Conservation (phyloP, 257 asterid genomes). For the Scutellaria baicalensis region DNA sequence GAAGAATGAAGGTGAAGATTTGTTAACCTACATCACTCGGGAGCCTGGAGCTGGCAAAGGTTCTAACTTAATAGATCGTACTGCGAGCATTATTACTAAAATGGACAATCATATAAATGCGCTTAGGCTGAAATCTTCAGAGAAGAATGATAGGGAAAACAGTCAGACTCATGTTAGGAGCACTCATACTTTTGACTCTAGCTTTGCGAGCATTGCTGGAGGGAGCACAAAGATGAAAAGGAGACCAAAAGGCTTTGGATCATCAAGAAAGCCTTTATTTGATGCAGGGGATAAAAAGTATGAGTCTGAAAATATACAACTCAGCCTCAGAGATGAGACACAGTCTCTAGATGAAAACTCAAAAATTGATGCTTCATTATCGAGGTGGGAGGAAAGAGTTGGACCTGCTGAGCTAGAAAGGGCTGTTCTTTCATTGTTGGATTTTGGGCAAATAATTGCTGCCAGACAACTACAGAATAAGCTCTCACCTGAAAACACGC, state of each 20-base stretch:
- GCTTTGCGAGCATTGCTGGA: conserved; percentile 30
- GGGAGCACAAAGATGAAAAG: conserved; percentile 61
- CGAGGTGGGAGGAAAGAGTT: conserved; percentile 95
- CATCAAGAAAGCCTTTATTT: conserved; percentile 57
- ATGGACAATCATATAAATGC: conserved; percentile 73
- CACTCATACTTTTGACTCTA: conserved; percentile 42
- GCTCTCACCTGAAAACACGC: conserved; percentile 70
- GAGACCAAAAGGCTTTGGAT: conserved; percentile 69
- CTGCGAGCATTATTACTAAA: conserved; percentile 61
- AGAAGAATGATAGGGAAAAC: conserved; percentile 68
- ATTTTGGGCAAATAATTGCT: conserved; percentile 86
- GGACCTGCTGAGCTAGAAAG: conserved; percentile 80
- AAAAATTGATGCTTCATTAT: conserved; percentile 60
- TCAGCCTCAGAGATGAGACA: conserved; percentile 49
- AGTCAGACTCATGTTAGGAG: conserved; percentile 49
- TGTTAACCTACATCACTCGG: conserved; percentile 33
- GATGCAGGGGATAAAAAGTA: conserved; percentile 51
- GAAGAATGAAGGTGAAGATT: conserved; percentile 68
- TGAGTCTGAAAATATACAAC: conserved; percentile 44
- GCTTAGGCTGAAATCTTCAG: conserved; percentile 39
- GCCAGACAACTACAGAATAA: conserved; percentile 91
- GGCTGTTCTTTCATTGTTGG: conserved; percentile 94
- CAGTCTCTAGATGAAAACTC: conserved; percentile 55
- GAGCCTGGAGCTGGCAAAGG: conserved; percentile 67
- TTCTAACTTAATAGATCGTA: conserved; percentile 68